Evolutionary conservation across 2,329 filamentous ascomycete genomes (phyloP), one percentile per base, ranked within the genome.

Genomic region (Albifimbria verrucaria): DNA sequence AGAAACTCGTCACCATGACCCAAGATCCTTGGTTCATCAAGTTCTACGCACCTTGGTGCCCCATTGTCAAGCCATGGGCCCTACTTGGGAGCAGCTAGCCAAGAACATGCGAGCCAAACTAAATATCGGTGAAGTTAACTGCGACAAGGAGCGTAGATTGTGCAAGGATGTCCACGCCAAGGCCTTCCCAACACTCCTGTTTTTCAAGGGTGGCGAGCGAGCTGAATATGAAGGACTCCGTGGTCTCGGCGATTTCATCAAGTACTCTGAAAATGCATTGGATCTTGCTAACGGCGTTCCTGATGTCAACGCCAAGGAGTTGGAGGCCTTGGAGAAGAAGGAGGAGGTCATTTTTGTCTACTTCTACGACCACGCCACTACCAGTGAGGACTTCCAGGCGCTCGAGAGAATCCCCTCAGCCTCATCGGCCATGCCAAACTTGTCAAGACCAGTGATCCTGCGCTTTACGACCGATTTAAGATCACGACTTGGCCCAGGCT

Each of bases 11-110:
- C 46, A 96, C 91, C 3, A 89, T 87, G 68, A 92, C 91, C 0
- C 85, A 89, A 58, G 92, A 97, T 57, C 88, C 92, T 6, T 99
- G 94, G 94, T 97, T 99, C 67, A 86, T 99, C 78, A 99, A 99
- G 72, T 97, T 99, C 69, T 97, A 97, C 69, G 92, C 91, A 18
- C 95, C 94, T 6, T 97, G 93, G 94, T 99, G 94, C 70, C 85
- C 61, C 94, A 99, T 72, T 99, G 95, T 72, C 90, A 96, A 73
- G 90, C 90, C 36, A 85, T 99, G 80, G 90, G 89, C 32, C 89
- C 94, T 3, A 92, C 86, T 58, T 99, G 94, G 94, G 78, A 85
- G 56, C 89, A 93, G 64, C 84, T 99, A 72, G 89, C 89, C 44
- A 92, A 92, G 68, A 90, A 93, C 65, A 94, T 97, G 90, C 85